Base-by-base conservation (phyloP, 345 rosid species). In the Acer negundo region DNA sequence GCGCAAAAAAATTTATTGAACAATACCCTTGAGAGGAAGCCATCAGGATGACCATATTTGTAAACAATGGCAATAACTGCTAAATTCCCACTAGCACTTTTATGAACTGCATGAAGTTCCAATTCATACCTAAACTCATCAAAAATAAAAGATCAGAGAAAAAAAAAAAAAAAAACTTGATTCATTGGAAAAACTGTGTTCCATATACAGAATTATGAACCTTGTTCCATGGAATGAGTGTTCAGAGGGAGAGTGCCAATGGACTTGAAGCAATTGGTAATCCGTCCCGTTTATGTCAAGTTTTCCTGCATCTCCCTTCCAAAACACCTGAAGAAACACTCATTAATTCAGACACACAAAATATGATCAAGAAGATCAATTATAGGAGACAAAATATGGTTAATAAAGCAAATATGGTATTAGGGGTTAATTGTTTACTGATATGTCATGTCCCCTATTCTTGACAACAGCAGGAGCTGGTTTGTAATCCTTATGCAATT, bases 221-320 rank as follows among this genome's bases (percentile, higher is more conserved):
- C 91, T 88, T 49, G 87, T 49, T 62, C 92, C 91, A 68, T 91
- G 80, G 72, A 92, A 24, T 7, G 86, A 82, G 62, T 94, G 95
- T 75, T 92, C 94, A 7, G 97, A 84, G 0, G 96, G 93, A 8
- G 90, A 67, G 80, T 91, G 97, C 96, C 94, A 92, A 64, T 92
- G 96, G 15, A 87, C 86, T 19, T 91, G 93, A 9, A 63, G 4
- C 63, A 91, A 70, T 6, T 80, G 82, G 84, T 81, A 92, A 26
- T 56, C 35, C 9, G 90, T 90, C 40, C 82, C 82, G 31, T 87
- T 83, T 16, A 94, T 82, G 38, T n/a, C 81, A 55, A 92, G 73
- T 31, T 85, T 69, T 31, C 98, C 95, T 0, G 97, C 95, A 69
- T 90, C 85, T 44, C 88, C 94, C 78, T 83, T 87, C 98, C 95